A percentile compares a stretch with the other conserved stretches of the same genome.
Evolutionary conservation across 2,329 filamentous ascomycete species (phyloP).

Genomic region (Aspergillus brasiliensis): DNA sequence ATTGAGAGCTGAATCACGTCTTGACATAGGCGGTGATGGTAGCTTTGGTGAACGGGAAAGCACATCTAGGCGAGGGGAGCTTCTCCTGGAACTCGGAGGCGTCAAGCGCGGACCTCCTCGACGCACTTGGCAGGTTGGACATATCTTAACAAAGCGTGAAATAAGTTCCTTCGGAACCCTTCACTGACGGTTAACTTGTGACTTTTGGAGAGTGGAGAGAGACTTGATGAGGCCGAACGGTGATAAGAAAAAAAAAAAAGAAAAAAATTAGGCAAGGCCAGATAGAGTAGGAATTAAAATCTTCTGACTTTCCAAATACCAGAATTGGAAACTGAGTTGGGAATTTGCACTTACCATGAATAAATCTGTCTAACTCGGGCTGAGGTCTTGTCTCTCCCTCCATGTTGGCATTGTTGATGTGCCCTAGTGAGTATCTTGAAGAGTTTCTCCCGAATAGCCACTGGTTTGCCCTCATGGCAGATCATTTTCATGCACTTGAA

Average conservation of each 20-base stretch:
- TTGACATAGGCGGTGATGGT: slow-evolving; percentile 39
- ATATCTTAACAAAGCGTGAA: slow-evolving; percentile 55
- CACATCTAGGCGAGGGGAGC: slow-evolving; percentile 41
- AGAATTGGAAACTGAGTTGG: neutral
- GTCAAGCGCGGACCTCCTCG: slow-evolving; percentile 46
- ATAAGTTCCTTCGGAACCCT: slow-evolving; percentile 57
- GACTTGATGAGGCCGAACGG: neutral
- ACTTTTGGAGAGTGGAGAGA: neutral
- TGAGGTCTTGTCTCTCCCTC: slow-evolving; percentile 57
- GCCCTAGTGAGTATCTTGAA: slow-evolving; percentile 55
- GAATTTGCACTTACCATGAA: slow-evolving; percentile 47
- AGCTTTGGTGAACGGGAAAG: slow-evolving; percentile 38
- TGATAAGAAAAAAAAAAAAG: neutral
- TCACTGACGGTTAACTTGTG: neutral
- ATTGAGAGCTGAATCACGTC: slow-evolving; percentile 39
- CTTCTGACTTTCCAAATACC: neutral
- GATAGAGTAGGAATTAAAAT: no score
- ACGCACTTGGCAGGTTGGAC: slow-evolving; percentile 52
- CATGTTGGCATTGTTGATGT: slow-evolving; percentile 54
- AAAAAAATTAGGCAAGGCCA: no score
- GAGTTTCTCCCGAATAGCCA: slow-evolving; percentile 54
- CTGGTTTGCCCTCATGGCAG: slow-evolving; percentile 55
- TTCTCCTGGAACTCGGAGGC: slow-evolving; percentile 43
- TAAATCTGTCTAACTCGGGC: slow-evolving; percentile 53
- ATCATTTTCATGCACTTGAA: slow-evolving; percentile 46